These are phyloP conservation scores for Phytophthora quininea DNA, from an alignment of 352 stramenopile genomes.

Conservation along the genomic window DNA sequence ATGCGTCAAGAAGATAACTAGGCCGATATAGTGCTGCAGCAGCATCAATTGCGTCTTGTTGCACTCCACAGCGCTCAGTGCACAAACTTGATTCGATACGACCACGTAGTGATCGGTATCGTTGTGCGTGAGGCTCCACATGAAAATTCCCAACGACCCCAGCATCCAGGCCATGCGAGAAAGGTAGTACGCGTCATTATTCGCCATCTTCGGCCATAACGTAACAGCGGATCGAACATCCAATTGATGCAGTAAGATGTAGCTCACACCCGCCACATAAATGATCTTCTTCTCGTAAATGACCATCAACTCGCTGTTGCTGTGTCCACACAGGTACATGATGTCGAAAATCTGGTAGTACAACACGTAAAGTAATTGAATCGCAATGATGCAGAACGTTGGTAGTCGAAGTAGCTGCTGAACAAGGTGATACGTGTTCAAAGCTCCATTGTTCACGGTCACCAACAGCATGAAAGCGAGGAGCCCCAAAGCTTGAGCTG, in stretches of 20 bases:
- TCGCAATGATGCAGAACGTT: conserved; percentile 44
- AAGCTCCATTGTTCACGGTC: conserved; percentile 23
- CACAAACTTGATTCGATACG: conserved; percentile 21
- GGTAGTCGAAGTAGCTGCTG: conserved; percentile 40
- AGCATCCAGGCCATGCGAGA: conserved; percentile 43
- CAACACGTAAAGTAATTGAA: conserved; percentile 44
- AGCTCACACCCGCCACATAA: conserved; percentile 39
- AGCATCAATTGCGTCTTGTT: conserved; percentile 25
- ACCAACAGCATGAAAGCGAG: conserved; percentile 40
- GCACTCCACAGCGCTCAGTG: conserved; percentile 31
- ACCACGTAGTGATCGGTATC: conserved; percentile 32
- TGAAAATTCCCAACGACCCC: conserved; percentile 27
- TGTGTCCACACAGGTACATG: conserved; percentile 25
- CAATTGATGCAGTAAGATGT: conserved; percentile 43
- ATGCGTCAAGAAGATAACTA: conserved; percentile 34
- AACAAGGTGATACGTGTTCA: conserved; percentile 40
- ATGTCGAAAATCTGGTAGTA: conserved; percentile 54
- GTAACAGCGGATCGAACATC: conserved; percentile 44
- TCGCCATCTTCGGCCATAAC: conserved; percentile 47
- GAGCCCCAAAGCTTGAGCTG: conserved; percentile 37
- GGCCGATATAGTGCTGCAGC: conserved; percentile 36
- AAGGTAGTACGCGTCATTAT: conserved; percentile 50
- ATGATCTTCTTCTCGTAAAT: conserved; percentile 44
- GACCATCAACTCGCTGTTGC: conserved; percentile 15
- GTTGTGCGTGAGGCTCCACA: conserved; percentile 30